These are phyloP conservation scores for Entrophospora sp. DNA, from an alignment of 192 early-diverging fungal species.

Conservation along the genomic window DNA sequence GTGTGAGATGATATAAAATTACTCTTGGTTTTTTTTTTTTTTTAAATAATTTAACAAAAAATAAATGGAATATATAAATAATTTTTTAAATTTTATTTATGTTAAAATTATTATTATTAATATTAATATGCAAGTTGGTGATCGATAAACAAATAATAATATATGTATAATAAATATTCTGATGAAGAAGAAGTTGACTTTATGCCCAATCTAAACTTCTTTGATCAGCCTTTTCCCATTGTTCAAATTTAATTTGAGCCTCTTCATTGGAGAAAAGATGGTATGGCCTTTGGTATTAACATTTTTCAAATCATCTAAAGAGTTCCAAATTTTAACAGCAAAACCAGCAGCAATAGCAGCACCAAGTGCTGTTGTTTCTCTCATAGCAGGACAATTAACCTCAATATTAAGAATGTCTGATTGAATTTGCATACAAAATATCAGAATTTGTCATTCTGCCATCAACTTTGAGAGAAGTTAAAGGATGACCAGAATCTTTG, in stretches of 20 bases:
- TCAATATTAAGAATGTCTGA: conserved; percentile 71
- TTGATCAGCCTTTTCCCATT: conserved; percentile 70
- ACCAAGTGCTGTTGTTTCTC: conserved; percentile 85
- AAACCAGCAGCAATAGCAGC: conserved; percentile 79
- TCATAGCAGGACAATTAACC: conserved; percentile 74
- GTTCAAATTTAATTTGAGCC: conserved; percentile 46
- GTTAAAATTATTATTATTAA: too few species aligned
- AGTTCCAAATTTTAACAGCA: conserved; percentile 37
- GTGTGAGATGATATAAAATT: too few species aligned
- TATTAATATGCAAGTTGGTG: too few species aligned
- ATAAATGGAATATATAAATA: too few species aligned
- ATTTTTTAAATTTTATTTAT: too few species aligned
- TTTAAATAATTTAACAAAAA: too few species aligned
- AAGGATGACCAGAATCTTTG: conserved; percentile 54
- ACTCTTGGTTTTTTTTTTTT: too few species aligned
- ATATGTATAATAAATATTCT: too few species aligned
- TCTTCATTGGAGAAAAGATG: conserved; percentile 43
- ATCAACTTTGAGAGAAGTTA: conserved; percentile 72
- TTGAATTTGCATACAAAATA: conserved; percentile 84
- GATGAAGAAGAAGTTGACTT: too few species aligned
- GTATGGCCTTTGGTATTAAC: conserved; percentile 41
- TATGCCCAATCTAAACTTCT: conserved; percentile 51
- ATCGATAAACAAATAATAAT: too few species aligned
- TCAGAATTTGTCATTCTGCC: conserved; percentile 88
- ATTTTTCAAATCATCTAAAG: conserved; percentile 40